Percentiles rank a stretch among this genome's conserved stretches.
These are phyloP conservation scores for Pyrenophora seminiperda DNA, from an alignment of 2,329 filamentous ascomycete species.

Conservation along the genomic window DNA sequence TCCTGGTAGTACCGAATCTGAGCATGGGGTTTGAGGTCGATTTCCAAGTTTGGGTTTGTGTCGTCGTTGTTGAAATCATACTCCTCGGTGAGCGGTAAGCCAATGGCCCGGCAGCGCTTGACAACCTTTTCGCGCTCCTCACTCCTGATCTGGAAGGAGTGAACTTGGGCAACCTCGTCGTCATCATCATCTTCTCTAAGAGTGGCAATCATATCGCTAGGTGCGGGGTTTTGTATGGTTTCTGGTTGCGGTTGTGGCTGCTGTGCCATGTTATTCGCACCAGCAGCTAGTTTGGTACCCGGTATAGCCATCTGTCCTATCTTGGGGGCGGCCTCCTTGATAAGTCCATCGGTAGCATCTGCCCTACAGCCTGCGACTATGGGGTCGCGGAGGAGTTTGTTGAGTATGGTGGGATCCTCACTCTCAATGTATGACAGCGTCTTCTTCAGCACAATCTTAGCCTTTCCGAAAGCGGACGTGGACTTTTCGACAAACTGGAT, in stretches of 20 bases:
- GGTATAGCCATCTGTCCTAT: slow-evolving; percentile 89
- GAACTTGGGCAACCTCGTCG: slow-evolving; percentile 83
- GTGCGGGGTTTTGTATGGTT: slow-evolving; percentile 37
- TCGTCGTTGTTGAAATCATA: slow-evolving; percentile 96
- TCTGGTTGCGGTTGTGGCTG: slow-evolving; percentile 44
- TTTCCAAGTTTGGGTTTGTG: slow-evolving; percentile 87
- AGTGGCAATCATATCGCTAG: slow-evolving; percentile 69
- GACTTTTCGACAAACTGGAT: slow-evolving; percentile 79
- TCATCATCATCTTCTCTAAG: slow-evolving; percentile 75
- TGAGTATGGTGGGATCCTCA: slow-evolving; percentile 82
- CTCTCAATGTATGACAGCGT: slow-evolving; percentile 95
- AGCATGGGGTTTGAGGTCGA: slow-evolving; percentile 86
- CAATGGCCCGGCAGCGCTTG: slow-evolving; percentile 84
- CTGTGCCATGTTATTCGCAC: slow-evolving; percentile 70
- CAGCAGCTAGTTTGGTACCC: slow-evolving; percentile 90
- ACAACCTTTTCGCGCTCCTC: slow-evolving; percentile 83
- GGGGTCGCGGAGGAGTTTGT: slow-evolving; percentile 82
- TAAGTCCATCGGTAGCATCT: slow-evolving; percentile 73
- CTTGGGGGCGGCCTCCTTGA: slow-evolving; percentile 80
- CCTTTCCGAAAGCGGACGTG: slow-evolving; percentile 91
- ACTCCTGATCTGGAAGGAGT: slow-evolving; percentile 89
- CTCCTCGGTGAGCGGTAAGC: slow-evolving; percentile 88
- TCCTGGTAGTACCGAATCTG: slow-evolving; percentile 96
- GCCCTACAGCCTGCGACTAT: slow-evolving; percentile 80
- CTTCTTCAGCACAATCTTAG: slow-evolving; percentile 91